Base-by-base conservation (phyloP, 2,329 filamentous ascomycete species). In the Dothistroma septosporum region DNA sequence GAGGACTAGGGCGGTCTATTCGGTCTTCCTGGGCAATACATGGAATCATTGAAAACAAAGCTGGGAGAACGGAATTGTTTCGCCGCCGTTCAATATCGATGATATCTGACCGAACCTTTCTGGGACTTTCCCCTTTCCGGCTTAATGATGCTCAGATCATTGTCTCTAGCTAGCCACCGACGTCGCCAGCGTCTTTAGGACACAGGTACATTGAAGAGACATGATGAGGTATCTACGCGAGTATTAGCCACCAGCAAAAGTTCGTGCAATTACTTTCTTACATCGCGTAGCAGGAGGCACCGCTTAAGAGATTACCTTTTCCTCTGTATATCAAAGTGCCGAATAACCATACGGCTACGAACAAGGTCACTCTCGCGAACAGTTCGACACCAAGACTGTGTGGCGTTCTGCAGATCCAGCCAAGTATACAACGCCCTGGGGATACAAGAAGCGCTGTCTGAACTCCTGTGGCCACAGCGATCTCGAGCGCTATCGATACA, bases 1-100 rank as follows among this genome's bases (percentile, higher is more conserved):
- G 61, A 63, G 19, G 64, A 58, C 12, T 62, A 57, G 32, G 48
- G 9, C 21, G 62, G 14, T n/a, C 5, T n/a, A 19, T 5, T 4
- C 14, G 14, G 14, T n/a, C 10, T 44, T 4, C 16, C 9, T n/a
- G 14, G 14, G 41, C 6, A 44, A 44, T 44, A 16, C 19, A 16
- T 19, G 8, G 2, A n/a, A 37, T n/a, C 33, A 19, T 7, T 16
- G 14, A n/a, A 19, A 5, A 16, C 2, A 3, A 4, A 44, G 41
- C 4, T 44, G 6, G 41, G 41, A 44, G 41, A 44, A 44, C n/a
- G 41, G 41, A 1, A 3, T 44, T 19, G n/a, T n/a, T n/a, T n/a
- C n/a, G n/a, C n/a, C n/a, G n/a, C n/a, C n/a, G n/a, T n/a, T n/a
- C n/a, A n/a, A n/a, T n/a, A n/a, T n/a, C n/a, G n/a, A 19, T 19